Evolutionary conservation across 1,284 basidiomycete genomes (phyloP).

Genomic region (Xerocomus amazonicus): DNA sequence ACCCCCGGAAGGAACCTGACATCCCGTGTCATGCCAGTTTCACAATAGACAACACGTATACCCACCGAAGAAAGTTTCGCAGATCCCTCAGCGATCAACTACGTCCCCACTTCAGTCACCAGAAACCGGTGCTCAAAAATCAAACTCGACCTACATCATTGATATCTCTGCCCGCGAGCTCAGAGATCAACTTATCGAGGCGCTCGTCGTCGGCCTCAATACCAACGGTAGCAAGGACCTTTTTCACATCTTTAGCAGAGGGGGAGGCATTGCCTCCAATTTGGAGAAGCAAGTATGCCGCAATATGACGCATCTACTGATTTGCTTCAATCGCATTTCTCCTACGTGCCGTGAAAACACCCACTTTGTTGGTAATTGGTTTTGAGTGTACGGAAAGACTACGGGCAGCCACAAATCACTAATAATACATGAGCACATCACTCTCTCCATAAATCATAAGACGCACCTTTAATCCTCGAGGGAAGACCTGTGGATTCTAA

Average conservation of each 20-base stretch:
- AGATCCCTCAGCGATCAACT: conserved; percentile 92
- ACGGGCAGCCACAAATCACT: conserved; percentile 90
- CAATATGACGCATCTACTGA: conserved; percentile 90
- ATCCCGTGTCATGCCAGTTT: conserved; percentile 22
- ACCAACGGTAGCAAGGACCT: conserved; percentile 83
- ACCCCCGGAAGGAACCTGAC: conserved; percentile 76
- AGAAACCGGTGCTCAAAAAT: too few relatives aligned
- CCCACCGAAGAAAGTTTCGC: conserved; percentile 92
- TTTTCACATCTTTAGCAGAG: conserved; percentile 86
- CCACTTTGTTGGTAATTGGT: conserved; percentile 41
- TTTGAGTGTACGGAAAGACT: conserved; percentile 35
- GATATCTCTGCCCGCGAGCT: conserved; percentile 92
- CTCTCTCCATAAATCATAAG: background rate
- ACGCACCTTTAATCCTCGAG: conserved; percentile 78
- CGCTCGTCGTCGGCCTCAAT: conserved; percentile 88
- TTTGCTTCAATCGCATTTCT: conserved; percentile 1
- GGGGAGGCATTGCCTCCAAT: conserved; percentile 91
- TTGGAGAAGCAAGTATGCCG: conserved; percentile 97
- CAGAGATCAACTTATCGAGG: conserved; percentile 83
- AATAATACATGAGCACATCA: conserved; percentile 7
- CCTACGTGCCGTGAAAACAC: conserved; percentile 12
- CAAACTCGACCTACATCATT: conserved; percentile 54
- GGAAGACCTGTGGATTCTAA: conserved; percentile 91
- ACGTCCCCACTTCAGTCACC: conserved; percentile 1
- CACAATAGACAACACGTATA: conserved; percentile 30